Percentiles rank a stretch among this genome's conserved stretches.
Evolutionary conservation across 495 filamentous ascomycete genomes (phyloP).

Genomic region (Trichoderma gamsii): DNA sequence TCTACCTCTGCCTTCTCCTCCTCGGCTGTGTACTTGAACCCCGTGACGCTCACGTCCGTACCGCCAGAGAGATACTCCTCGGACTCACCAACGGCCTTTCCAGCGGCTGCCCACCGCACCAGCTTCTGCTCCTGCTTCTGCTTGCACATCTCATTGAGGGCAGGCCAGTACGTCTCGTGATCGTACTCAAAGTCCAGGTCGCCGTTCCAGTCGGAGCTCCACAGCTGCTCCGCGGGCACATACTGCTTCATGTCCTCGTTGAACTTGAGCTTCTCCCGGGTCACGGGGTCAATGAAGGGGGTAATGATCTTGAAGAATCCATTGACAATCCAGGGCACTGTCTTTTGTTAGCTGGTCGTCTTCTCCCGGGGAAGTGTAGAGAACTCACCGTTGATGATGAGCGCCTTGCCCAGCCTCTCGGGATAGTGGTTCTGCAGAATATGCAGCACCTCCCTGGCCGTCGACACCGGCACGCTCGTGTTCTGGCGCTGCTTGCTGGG

Average conservation of each 20-base stretch:
- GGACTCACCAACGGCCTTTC: constrained; percentile 73
- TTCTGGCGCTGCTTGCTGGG: constrained; percentile 59
- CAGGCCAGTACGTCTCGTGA: constrained; percentile 83
- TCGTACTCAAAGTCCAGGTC: constrained; percentile 78
- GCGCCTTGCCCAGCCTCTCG: constrained; percentile 79
- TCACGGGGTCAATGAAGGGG: constrained; percentile 91
- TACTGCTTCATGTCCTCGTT: constrained; percentile 77
- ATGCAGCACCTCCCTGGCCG: constrained; percentile 70
- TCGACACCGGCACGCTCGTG: constrained; percentile 66
- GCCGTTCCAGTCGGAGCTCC: constrained; percentile 58
- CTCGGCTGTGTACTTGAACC: constrained; percentile 8
- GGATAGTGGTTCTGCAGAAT: constrained; percentile 95
- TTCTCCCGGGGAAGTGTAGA: background rate
- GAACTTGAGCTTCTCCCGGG: constrained; percentile 88
- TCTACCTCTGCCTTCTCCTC: background rate
- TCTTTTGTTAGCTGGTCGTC: background rate
- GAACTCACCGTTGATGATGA: constrained; percentile 74
- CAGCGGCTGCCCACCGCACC: constrained; percentile 70
- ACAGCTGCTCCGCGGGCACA: constrained; percentile 71
- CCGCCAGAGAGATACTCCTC: constrained; percentile 71
- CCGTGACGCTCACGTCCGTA: constrained; percentile 9
- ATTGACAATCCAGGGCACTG: constrained; percentile 81
- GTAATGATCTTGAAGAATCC: constrained; percentile 93
- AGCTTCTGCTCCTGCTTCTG: constrained; percentile 51
- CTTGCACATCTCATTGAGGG: constrained; percentile 60